These are phyloP conservation scores for Microdochium nivale DNA, from an alignment of 2,329 filamentous ascomycete species.

Conservation along the genomic window DNA sequence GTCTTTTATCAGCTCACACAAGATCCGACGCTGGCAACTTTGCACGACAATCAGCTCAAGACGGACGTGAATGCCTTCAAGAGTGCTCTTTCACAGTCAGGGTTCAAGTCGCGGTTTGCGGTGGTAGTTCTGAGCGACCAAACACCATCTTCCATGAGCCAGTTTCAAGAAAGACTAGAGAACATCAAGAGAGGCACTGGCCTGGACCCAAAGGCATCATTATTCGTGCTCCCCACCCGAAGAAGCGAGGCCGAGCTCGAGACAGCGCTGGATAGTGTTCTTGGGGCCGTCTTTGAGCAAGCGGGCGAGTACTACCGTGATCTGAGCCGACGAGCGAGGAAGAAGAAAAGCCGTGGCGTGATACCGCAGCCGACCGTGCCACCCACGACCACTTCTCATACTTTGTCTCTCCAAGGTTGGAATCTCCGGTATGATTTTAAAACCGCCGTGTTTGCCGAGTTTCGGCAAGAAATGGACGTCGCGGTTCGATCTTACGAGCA, in stretches of 20 bases:
- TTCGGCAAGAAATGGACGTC: conserved; percentile 84
- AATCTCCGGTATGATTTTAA: conserved; percentile 94
- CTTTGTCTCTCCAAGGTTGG: conserved; percentile 80
- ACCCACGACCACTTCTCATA: conserved; percentile 76
- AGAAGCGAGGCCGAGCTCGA: conserved; percentile 63
- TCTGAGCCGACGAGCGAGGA: conserved; percentile 80
- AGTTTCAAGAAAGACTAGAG: conserved; percentile 63
- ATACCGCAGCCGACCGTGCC: conserved; percentile 76
- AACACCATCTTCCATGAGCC: conserved; percentile 41
- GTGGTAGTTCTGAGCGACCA: conserved; percentile 72
- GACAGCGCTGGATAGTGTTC: conserved; percentile 63
- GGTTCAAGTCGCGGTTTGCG: conserved; percentile 70
- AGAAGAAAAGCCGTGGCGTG: conserved; percentile 74
- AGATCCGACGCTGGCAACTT: conserved; percentile 62
- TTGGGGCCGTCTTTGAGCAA: conserved; percentile 63
- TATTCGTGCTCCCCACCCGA: conserved; percentile 76
- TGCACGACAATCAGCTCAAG: conserved; percentile 84
- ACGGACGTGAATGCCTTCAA: conserved; percentile 75
- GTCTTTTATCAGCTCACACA: conserved; percentile 73
- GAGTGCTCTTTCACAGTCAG: conserved; percentile 55
- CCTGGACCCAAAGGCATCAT: conserved; percentile 67
- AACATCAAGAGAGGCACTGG: conserved; percentile 72
- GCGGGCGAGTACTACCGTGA: conserved; percentile 90
- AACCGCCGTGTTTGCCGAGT: conserved; percentile 81
- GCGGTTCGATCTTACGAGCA: conserved; percentile 80